phyloP scores from a whole-genome alignment of 129 eudicot genomes.

The Helianthus tuberosus region DNA sequence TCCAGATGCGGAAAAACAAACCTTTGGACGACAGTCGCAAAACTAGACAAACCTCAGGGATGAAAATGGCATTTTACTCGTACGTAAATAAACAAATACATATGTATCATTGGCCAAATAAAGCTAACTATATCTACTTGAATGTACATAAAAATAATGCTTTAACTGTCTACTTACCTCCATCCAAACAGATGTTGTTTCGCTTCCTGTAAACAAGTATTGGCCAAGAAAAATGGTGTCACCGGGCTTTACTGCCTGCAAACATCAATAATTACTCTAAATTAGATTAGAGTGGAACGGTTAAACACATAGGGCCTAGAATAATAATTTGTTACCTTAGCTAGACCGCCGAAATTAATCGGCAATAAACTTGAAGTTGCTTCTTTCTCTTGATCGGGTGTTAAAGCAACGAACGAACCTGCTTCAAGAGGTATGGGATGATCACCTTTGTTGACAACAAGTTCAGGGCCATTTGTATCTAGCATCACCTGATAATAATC shows the following conservation, averaged over 20 bases:
- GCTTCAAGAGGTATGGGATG: constrained; percentile 71
- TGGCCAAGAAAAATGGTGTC: constrained; percentile 93
- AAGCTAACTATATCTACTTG: not conserved
- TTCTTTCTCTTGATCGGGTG: constrained; percentile 84
- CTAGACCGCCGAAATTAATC: constrained; percentile 65
- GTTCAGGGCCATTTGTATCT: constrained; percentile 88
- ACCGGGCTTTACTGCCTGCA: constrained; percentile 86
- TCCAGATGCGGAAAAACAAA: too few species aligned
- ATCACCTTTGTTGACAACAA: constrained; percentile 72
- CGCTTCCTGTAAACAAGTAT: constrained; percentile 89
- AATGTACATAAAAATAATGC: not conserved
- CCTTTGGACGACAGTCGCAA: too few species aligned
- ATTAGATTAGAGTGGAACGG: constrained; percentile 5
- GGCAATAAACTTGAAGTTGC: constrained; percentile 74
- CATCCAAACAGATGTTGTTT: constrained; percentile 88
- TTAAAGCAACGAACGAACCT: constrained; percentile 55
- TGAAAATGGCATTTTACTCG: too few species aligned
- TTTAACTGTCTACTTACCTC: constrained; percentile 77
- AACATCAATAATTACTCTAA: constrained; percentile 15
- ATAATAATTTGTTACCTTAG: constrained; percentile 51
- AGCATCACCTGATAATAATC: constrained; percentile 69
- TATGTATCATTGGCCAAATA: not conserved
- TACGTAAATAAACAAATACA: too few species aligned
- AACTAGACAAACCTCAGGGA: too few species aligned
- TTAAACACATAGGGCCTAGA: constrained; percentile 1